Conservation (phyloP, 306 rosid genomes). For the Fragaria ananassa region DNA sequence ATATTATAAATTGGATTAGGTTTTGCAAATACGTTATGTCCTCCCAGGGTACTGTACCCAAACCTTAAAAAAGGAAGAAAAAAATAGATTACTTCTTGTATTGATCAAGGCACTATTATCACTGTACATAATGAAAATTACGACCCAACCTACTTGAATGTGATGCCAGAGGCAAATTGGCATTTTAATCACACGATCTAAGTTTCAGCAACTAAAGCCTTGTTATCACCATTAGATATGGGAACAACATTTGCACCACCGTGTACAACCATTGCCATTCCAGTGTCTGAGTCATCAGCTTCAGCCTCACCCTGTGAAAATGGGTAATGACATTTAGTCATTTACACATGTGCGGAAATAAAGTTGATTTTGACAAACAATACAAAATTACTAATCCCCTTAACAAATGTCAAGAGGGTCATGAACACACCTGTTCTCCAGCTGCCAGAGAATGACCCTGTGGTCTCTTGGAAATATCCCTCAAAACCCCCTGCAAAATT, state of each 20-base stretch:
- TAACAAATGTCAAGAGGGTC: background rate
- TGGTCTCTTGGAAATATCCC: constrained; percentile 76
- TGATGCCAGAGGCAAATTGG: constrained; percentile 32
- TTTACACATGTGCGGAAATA: background rate
- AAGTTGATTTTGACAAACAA: background rate
- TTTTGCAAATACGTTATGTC: constrained; percentile 12
- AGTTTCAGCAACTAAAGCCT: constrained; percentile 52
- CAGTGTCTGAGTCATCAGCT: constrained; percentile 51
- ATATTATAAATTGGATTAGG: background rate
- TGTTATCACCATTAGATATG: constrained; percentile 53
- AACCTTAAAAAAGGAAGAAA: constrained; percentile 7
- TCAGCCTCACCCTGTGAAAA: constrained; percentile 49
- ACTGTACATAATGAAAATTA: constrained; percentile 57
- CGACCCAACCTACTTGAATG: constrained; percentile 42
- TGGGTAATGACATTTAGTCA: background rate
- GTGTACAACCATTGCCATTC: constrained; percentile 38
- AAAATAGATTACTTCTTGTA: constrained; percentile 34
- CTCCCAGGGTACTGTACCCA: constrained; percentile 10
- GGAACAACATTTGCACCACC: constrained; percentile 28
- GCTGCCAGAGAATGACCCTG: constrained; percentile 49
- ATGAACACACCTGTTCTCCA: constrained; percentile 50
- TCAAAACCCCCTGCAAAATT: constrained; percentile 65
- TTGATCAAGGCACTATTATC: constrained; percentile 47
- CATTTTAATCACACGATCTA: constrained; percentile 35
- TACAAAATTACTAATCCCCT: constrained; percentile 10